phyloP scores from a whole-genome alignment of 176 grass and related monocot genomes.

The Oryza coarctata region DNA sequence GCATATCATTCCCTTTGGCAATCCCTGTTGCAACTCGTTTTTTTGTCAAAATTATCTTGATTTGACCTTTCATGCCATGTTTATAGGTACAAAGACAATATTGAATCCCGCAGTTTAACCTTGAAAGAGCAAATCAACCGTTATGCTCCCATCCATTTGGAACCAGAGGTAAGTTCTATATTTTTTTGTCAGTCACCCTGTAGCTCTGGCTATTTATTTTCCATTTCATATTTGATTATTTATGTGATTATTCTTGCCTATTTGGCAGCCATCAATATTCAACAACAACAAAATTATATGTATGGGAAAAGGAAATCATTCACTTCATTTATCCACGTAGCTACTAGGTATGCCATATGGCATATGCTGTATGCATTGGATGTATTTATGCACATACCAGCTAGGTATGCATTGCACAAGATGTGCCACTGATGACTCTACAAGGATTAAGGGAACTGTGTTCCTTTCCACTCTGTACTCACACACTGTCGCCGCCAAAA shows the following conservation, averaged over 20 bases:
- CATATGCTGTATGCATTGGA: not conserved
- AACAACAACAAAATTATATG: not conserved
- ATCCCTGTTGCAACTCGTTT: not conserved
- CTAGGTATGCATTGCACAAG: not conserved
- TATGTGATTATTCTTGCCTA: slow-evolving; percentile 1
- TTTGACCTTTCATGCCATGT: slow-evolving; percentile 32
- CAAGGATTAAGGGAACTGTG: not conserved
- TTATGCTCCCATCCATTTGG: slow-evolving; percentile 79
- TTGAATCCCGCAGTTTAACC: slow-evolving; percentile 53
- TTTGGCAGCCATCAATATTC: not conserved
- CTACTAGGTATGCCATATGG: not conserved
- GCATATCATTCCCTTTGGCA: slow-evolving; percentile 9
- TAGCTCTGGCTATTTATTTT: slow-evolving; percentile 26
- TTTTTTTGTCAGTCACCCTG: slow-evolving; percentile 10
- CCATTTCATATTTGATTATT: not conserved
- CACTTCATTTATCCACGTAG: not conserved
- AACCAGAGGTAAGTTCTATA: slow-evolving; percentile 54
- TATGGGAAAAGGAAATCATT: not conserved
- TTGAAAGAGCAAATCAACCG: slow-evolving; percentile 82
- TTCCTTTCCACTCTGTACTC: not conserved
- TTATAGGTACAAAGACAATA: slow-evolving; percentile 81
- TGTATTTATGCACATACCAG: not conserved
- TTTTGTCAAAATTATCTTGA: slow-evolving; percentile 2
- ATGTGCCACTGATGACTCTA: not conserved
- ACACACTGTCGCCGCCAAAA: too few relatives aligned